Conservation (phyloP, 257 asterid genomes). For the Salvia rosmarinus region DNA sequence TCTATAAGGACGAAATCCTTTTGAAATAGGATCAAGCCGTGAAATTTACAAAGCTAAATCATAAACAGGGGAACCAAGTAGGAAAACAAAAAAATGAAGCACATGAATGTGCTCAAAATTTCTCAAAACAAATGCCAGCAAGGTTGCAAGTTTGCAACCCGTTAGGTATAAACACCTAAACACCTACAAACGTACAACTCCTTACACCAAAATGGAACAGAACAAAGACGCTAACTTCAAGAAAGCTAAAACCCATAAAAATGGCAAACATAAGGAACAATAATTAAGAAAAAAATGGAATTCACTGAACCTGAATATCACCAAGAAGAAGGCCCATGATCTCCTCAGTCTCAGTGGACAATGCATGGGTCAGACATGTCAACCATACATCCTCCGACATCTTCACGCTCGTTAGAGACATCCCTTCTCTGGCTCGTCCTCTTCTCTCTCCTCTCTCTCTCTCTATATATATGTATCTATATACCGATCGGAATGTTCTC, state of each 20-base stretch:
- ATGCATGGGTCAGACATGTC: slow-evolving; percentile 97
- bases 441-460: neutral
- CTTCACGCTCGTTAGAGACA: slow-evolving; percentile 92
- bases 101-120: neutral
- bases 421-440: slow-evolving; percentile 28
- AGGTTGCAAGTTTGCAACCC: neutral
- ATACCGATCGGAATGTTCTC: slow-evolving; percentile 26
- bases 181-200: neutral
- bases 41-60: slow-evolving; percentile 12
- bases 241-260: slow-evolving; percentile 31
- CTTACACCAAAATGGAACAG: neutral
- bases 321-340: slow-evolving; percentile 99
- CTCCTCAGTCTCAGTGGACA: slow-evolving; percentile 99
- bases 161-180: slow-evolving; percentile 29
- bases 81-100: neutral
- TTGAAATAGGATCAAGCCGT: neutral
- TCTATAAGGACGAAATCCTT: neutral
- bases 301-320: slow-evolving; percentile 69
- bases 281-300: neutral
- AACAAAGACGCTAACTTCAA: slow-evolving; percentile 5
- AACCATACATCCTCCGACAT: slow-evolving; percentile 99
- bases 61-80: neutral
- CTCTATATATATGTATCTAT: neutral
- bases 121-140: slow-evolving; percentile 7
- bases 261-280: neutral